Percentiles rank a stretch among this genome's conserved stretches.
Conservation (phyloP, 129 eudicot genomes). For the Chrysanthemum seticuspe region DNA sequence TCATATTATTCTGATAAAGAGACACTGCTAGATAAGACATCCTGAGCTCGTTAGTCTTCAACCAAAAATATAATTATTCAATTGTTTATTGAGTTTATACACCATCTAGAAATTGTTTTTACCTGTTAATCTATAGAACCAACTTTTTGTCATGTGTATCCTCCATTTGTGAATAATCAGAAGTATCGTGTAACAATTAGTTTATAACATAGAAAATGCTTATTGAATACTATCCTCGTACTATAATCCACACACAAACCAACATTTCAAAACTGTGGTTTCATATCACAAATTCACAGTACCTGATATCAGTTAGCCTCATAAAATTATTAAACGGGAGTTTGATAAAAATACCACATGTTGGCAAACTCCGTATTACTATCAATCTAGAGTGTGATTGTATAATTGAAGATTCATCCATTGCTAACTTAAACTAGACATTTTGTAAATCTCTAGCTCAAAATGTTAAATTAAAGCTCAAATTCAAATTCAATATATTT, state of each 20-base stretch:
- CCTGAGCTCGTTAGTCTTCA: not conserved
- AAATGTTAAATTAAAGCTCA: not conserved
- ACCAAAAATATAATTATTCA: not conserved
- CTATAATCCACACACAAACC: conserved; percentile 1
- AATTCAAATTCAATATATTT: not conserved
- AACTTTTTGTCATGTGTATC: not conserved
- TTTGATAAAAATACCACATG: not conserved
- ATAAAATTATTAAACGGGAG: not conserved
- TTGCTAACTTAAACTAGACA: not conserved
- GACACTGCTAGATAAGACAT: not conserved
- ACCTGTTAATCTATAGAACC: not conserved
- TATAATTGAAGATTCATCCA: conserved; percentile 1
- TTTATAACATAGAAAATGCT: too few relatives aligned
- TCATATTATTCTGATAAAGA: not conserved
- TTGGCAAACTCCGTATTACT: not conserved
- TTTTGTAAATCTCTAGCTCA: not conserved
- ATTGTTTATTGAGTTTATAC: not conserved
- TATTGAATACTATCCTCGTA: not conserved
- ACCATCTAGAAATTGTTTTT: conserved; percentile 2
- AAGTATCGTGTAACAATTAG: not conserved
- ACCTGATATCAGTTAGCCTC: conserved; percentile 7
- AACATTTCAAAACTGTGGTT: not conserved
- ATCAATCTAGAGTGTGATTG: not conserved
- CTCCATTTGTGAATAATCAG: conserved; percentile 10
- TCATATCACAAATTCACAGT: conserved; percentile 8